These are phyloP conservation scores for Scleroderma bovista DNA, from an alignment of 768 basidiomycete genomes.

Conservation along the genomic window DNA sequence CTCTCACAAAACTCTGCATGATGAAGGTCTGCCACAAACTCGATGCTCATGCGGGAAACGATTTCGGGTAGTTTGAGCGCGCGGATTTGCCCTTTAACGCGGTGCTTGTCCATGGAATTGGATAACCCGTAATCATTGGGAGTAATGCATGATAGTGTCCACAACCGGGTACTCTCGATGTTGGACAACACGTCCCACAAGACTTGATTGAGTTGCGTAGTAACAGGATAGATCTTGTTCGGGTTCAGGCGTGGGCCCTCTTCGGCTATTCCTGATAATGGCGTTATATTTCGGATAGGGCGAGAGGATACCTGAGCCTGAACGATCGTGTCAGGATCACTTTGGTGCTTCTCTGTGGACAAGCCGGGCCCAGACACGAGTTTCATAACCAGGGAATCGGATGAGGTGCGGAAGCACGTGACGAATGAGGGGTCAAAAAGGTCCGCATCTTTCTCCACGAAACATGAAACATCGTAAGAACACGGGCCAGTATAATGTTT, in stretches of 20 bases:
- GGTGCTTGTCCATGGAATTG: constrained; percentile 59
- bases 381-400: constrained; percentile 51
- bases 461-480: constrained; percentile 45
- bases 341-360: constrained; percentile 51
- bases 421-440: constrained; percentile 54
- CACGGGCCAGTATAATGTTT: constrained; percentile 55
- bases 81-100: constrained; percentile 53
- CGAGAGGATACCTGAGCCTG: constrained; percentile 59
- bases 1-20: constrained; percentile 47
- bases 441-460: constrained; percentile 48
- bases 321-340: constrained; percentile 52
- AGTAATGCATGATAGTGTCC: constrained; percentile 57
- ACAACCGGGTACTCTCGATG: constrained; percentile 42
- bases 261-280: constrained; percentile 24
- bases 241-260: constrained; percentile 43
- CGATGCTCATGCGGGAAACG: constrained; percentile 42
- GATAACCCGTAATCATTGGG: constrained; percentile 61
- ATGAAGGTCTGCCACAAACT: constrained; percentile 47
- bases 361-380: constrained; percentile 59
- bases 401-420: constrained; percentile 44
- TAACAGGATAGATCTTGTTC: constrained; percentile 50
- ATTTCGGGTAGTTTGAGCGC: constrained; percentile 49
- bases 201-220: constrained; percentile 52
- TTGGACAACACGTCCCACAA: constrained; percentile 42
- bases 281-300: constrained; percentile 46